Evolutionary conservation across 352 stramenopile species (phyloP).

Genomic region (Globisporangium parvum): DNA sequence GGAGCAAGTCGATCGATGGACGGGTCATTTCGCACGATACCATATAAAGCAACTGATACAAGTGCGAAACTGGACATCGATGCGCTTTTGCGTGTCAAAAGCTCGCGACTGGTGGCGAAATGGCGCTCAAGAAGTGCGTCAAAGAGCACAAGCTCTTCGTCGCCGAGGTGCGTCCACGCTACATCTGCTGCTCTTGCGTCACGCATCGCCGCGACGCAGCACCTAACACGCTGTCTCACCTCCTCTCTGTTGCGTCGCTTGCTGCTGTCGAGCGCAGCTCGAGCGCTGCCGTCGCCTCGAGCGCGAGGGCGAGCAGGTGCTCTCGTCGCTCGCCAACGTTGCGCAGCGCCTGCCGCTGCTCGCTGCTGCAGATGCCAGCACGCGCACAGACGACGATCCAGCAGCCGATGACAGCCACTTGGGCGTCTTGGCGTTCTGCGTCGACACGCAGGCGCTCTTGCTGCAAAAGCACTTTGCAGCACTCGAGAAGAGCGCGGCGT

Average conservation of each 20-base stretch:
- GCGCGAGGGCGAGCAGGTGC: constrained; percentile 50
- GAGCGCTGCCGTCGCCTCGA: constrained; percentile 48
- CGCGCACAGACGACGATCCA: not conserved
- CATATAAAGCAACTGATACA: too few relatives aligned
- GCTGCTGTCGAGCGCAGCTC: constrained; percentile 17
- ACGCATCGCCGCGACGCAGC: too few relatives aligned
- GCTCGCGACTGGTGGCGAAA: constrained; percentile 7
- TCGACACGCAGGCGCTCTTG: constrained; percentile 30
- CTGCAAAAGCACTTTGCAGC: constrained; percentile 61
- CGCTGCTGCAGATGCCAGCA: constrained; percentile 4
- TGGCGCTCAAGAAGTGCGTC: constrained; percentile 53
- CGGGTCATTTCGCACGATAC: too few relatives aligned
- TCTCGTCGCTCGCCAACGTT: constrained; percentile 68
- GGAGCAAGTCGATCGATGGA: too few relatives aligned
- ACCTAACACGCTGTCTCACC: not conserved
- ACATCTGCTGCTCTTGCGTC: not conserved
- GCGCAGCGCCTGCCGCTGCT: constrained; percentile 48
- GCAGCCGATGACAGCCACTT: constrained; percentile 6
- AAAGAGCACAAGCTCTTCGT: constrained; percentile 68
- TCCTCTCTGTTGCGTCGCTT: not conserved
- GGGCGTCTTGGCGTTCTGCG: constrained; percentile 40
- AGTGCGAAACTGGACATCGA: too few relatives aligned
- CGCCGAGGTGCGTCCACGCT: constrained; percentile 26
- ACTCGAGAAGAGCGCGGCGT: constrained; percentile 56
- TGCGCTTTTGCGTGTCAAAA: not conserved